Evolutionary conservation across 2,329 filamentous ascomycete species (phyloP), one percentile per base, ranked within the genome.

Genomic region (Myriosclerotinia scirpicola): DNA sequence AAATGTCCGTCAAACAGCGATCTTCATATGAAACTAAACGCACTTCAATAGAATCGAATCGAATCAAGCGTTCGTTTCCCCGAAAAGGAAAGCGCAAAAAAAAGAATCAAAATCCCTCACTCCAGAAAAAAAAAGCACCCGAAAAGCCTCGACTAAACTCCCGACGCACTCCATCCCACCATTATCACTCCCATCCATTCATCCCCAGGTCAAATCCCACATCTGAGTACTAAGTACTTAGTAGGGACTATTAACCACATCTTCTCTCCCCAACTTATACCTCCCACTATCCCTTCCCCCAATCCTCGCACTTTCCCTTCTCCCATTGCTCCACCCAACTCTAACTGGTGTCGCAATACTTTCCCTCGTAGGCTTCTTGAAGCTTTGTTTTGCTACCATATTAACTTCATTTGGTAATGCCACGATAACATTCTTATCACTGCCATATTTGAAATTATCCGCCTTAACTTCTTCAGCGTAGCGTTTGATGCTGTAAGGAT

Each of bases 401-500:
- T 97, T 96, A 72, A 99, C 95, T 78, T 98, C 93, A 76, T 99
- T 97, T 2, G 95, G 93, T 70, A 99, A 81, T 0, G 95, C 95
- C 46, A 99, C 94, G 75, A 99, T 97, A 74, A 99, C 92, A 75
- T 97, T 97, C 85, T 97, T 96, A 79, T 99, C 95, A 6, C 90
- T 93, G 56, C 94, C 94, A 75, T 93, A 99, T 75, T 95, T 93
- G 87, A 99, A 99, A 78, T 99, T 96, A 78, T 99, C 95, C 5
- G 95, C 95, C 83, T 96, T 97, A 76, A 99, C 93, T 70, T 96
- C 90, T 75, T 99, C 95, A 0, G 87, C 85, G 77, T 99, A 99
- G 20, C 95, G 90, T 83, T 98, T 97, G 83, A 99, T 98, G 73
- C 89, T 91, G 81, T 99, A 99, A 0, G 94, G 90, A 68, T 95